phyloP scores from a whole-genome alignment of 371 early-diverging fungal species.

The Catenaria anguillulae region DNA sequence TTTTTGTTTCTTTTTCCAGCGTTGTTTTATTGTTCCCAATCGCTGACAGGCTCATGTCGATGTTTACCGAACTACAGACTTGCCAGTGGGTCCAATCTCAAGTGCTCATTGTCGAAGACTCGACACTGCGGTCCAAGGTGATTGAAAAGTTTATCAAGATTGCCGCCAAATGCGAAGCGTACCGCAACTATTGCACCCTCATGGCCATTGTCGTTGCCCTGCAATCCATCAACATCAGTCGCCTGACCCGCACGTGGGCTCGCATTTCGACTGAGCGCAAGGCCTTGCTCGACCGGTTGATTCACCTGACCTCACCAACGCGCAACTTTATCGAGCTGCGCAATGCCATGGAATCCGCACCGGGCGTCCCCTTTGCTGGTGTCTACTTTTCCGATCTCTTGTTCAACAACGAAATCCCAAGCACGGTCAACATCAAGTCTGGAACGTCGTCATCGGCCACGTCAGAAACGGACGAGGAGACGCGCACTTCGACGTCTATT shows the following conservation, averaged over 20 bases:
- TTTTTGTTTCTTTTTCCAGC: not conserved
- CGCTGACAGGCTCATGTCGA: constrained; percentile 11
- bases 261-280: constrained; percentile 30
- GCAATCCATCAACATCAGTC: constrained; percentile 40
- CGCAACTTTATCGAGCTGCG: constrained; percentile 51
- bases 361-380: constrained; percentile 16
- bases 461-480: too few species aligned
- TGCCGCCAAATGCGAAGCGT: constrained; percentile 47
- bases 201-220: constrained; percentile 47
- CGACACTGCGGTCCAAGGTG: constrained; percentile 40
- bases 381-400: constrained; percentile 48
- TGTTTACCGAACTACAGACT: constrained; percentile 13
- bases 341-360: constrained; percentile 29
- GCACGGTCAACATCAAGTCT: not conserved
- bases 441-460: constrained; percentile 6
- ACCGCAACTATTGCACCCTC: constrained; percentile 46
- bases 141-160: constrained; percentile 58
- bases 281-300: constrained; percentile 37
- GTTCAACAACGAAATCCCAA: constrained; percentile 44
- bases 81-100: constrained; percentile 59
- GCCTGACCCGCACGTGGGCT: constrained; percentile 43
- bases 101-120: constrained; percentile 34
- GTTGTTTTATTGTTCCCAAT: not conserved
- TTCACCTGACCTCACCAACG: constrained; percentile 39
- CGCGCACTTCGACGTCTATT: not conserved